These are phyloP conservation scores for Lepidium africanum DNA, from an alignment of 345 rosid species.

Conservation along the genomic window DNA sequence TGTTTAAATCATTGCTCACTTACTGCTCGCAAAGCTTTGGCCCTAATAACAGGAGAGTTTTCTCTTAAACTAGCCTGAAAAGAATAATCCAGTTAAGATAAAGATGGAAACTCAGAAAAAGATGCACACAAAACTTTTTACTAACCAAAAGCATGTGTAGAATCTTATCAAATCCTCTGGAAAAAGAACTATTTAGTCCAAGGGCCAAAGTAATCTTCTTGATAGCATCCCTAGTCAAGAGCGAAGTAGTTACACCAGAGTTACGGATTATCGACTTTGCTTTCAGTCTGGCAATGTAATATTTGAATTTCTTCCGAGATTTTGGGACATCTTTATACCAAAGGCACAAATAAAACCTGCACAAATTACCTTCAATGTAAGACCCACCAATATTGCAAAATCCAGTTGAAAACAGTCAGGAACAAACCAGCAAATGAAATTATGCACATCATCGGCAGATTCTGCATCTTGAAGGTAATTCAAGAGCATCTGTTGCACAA, in stretches of 20 bases:
- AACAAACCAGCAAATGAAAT: conserved; percentile 83
- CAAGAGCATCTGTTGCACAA: conserved; percentile 80
- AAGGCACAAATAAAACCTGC: conserved; percentile 90
- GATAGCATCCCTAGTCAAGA: conserved; percentile 57
- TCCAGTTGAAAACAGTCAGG: background rate
- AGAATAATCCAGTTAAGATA: conserved; percentile 10
- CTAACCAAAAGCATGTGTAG: conserved; percentile 96
- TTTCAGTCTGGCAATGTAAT: conserved; percentile 69
- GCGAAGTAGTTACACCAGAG: conserved; percentile 51
- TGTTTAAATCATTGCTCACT: conserved; percentile 28
- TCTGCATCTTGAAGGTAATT: conserved; percentile 84
- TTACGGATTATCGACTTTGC: conserved; percentile 79
- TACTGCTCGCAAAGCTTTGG: conserved; percentile 93
- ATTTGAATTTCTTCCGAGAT: conserved; percentile 57
- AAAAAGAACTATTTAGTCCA: conserved; percentile 89
- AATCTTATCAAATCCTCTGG: conserved; percentile 96
- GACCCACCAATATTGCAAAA: conserved; percentile 19
- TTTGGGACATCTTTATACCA: conserved; percentile 94
- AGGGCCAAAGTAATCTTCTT: conserved; percentile 81
- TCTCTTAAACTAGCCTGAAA: conserved; percentile 94
- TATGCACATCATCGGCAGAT: conserved; percentile 70
- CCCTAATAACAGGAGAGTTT: conserved; percentile 90
- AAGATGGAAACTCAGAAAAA: background rate
- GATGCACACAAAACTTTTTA: conserved; percentile 17
- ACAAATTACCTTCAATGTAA: conserved; percentile 18